Base-by-base conservation (phyloP, 306 rosid genomes). In the Lagenaria siceraria region DNA sequence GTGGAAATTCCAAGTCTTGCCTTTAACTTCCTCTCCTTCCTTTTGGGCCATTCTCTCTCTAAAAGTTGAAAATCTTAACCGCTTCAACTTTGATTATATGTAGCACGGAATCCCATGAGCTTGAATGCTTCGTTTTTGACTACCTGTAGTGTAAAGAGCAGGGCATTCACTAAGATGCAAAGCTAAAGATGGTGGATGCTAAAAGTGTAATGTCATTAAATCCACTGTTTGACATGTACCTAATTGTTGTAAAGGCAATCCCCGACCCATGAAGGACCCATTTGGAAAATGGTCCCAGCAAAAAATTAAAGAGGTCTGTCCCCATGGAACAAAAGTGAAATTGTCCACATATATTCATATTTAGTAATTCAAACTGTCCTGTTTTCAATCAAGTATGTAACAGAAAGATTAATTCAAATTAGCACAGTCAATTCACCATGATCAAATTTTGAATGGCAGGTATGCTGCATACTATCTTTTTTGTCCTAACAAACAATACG, bases 101-200 rank as follows among this genome's bases (percentile, higher is more conserved):
- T 55, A 53, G 86, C 81, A 86, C 81, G 82, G 88, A 75, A 86
- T 83, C 84, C 82, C 82, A 75, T 74, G 63, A 80, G 81, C 66
- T 46, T 14, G 78, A 60, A 75, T 74, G 78, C 49, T 81, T 77
- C 27, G 77, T 76, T 78, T 89, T 92, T 90, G 92, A 96, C 98
- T 80, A 73, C 31, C 62, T 85, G 97, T 68, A 81, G 80, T 83
- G 84, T 64, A 89, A 87, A 86, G 91, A 81, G 87, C 76, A 42
- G 79, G 86, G 64, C 87, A 89, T 86, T 84, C 83, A 83, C 81
- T 84, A 87, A 87, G 86, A 84, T 85, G 89, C 88, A 88, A 96
- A 92, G 94, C 78, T 81, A 87, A 93, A 91, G 97, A 65, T 22
- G 22, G 80, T 46, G 74, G 74, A 61, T 60, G 65, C 29, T 75